Evolutionary conservation across 495 filamentous ascomycete genomes (phyloP).

Genomic region (Podospora sp.): DNA sequence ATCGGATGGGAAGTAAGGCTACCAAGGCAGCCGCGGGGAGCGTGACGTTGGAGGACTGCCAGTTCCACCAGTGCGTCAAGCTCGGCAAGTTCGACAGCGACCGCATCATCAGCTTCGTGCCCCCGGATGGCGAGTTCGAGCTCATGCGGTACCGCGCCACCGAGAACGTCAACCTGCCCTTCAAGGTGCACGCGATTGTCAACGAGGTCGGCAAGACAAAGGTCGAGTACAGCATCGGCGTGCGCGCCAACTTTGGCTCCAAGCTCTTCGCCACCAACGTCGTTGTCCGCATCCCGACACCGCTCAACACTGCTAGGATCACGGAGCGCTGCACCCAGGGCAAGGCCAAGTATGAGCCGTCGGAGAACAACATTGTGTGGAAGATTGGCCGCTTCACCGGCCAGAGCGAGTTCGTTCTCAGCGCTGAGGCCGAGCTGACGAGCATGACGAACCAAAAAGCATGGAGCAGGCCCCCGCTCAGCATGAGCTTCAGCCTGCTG

Average conservation of each 20-base stretch:
- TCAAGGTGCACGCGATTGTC: slow-evolving; percentile 98
- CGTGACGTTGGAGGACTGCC: slow-evolving; percentile 96
- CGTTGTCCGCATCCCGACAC: slow-evolving; percentile 91
- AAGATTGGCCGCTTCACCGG: slow-evolving; percentile 97
- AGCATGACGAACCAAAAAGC: slow-evolving; percentile 98
- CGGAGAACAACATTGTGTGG: slow-evolving; percentile 98
- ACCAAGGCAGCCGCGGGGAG: slow-evolving; percentile 94
- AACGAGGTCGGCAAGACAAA: slow-evolving; percentile 97
- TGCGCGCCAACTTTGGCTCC: slow-evolving; percentile 92
- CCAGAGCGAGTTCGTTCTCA: slow-evolving; percentile 91
- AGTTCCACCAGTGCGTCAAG: slow-evolving; percentile 99
- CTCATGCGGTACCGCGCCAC: slow-evolving; percentile 99
- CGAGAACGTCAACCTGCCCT: slow-evolving; percentile 98
- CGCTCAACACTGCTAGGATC: slow-evolving; percentile 92
- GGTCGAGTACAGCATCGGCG: slow-evolving; percentile 97
- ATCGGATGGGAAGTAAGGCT: slow-evolving; percentile 74
- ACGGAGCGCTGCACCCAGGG: slow-evolving; percentile 93
- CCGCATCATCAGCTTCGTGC: slow-evolving; percentile 96
- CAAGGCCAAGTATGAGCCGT: slow-evolving; percentile 97
- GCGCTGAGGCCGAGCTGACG: slow-evolving; percentile 88
- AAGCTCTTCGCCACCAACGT: slow-evolving; percentile 99
- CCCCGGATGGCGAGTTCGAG: slow-evolving; percentile 98
- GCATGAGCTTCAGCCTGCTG: slow-evolving; percentile 84
- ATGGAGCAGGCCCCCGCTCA: slow-evolving; percentile 93
- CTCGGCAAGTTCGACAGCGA: slow-evolving; percentile 96